Conservation (phyloP, 257 asterid species). For the Coffea eugenioides region DNA sequence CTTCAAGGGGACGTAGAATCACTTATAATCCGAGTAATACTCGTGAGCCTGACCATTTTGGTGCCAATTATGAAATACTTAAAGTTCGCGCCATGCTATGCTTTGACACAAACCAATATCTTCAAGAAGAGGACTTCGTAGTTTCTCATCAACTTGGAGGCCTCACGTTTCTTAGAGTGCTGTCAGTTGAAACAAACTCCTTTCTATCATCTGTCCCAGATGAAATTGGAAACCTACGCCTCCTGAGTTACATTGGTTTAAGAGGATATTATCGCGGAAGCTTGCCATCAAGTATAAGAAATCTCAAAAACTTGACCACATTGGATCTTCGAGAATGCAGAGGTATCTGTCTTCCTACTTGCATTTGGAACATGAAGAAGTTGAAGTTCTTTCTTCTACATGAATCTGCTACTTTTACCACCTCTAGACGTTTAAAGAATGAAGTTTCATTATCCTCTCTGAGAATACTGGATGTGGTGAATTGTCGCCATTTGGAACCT, state of each 20-base stretch:
- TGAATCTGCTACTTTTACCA: background rate
- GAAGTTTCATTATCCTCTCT: constrained; percentile 11
- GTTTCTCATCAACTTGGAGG: background rate
- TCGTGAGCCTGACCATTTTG: background rate
- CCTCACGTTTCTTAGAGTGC: constrained; percentile 8
- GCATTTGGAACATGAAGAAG: constrained; percentile 14
- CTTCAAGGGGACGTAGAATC: background rate
- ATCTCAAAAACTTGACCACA: constrained; percentile 15
- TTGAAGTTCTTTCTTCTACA: constrained; percentile 9
- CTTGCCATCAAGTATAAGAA: background rate
- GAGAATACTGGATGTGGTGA: constrained; percentile 9
- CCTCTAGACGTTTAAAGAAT: background rate
- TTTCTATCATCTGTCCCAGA: background rate
- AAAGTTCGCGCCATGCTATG: constrained; percentile 3
- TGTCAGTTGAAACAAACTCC: background rate
- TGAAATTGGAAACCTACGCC: constrained; percentile 14
- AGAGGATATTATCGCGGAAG: background rate
- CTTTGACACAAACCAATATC: background rate
- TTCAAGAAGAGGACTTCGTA: background rate
- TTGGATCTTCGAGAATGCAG: constrained; percentile 1
- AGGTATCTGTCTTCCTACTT: background rate
- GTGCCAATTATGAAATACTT: background rate
- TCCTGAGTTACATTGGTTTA: constrained; percentile 7
- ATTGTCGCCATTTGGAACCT: background rate
- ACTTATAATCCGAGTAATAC: background rate